phyloP scores from a whole-genome alignment of 2,329 filamentous ascomycete species.

The Parascedosporium putredinis region DNA sequence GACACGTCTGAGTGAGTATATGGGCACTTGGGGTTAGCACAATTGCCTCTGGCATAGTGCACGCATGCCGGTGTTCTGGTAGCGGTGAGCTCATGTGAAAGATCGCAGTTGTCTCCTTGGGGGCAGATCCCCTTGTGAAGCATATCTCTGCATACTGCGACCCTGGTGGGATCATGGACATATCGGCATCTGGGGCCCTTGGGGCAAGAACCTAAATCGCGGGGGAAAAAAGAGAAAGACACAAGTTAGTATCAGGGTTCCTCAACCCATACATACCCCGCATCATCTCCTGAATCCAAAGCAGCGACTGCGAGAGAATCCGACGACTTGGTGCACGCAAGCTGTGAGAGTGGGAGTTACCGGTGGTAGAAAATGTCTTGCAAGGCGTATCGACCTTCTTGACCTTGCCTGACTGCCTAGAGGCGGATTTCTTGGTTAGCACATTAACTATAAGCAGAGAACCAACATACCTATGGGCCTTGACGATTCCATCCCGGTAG shows the following conservation, averaged over 20 bases:
- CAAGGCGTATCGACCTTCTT: slow-evolving; percentile 66
- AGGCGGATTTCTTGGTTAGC: slow-evolving; percentile 32
- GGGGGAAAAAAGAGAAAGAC: slow-evolving; percentile 12
- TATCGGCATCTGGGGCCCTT: slow-evolving; percentile 74
- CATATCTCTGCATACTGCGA: slow-evolving; percentile 83
- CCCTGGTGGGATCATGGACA: slow-evolving; percentile 73
- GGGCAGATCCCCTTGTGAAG: slow-evolving; percentile 70
- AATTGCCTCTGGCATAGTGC: slow-evolving; percentile 83
- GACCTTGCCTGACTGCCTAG: slow-evolving; percentile 33
- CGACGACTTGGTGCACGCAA: slow-evolving; percentile 2
- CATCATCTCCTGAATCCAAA: neutral
- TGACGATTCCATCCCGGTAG: slow-evolving; percentile 64
- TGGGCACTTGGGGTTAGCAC: slow-evolving; percentile 74
- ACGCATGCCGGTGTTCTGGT: slow-evolving; percentile 81
- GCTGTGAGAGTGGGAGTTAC: slow-evolving; percentile 42
- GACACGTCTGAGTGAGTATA: slow-evolving; percentile 79
- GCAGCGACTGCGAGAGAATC: neutral
- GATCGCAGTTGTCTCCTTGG: slow-evolving; percentile 70
- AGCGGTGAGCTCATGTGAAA: slow-evolving; percentile 77
- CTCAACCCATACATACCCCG: slow-evolving; percentile 1
- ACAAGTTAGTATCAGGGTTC: slow-evolving; percentile 30
- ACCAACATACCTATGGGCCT: slow-evolving; percentile 60
- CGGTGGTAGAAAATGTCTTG: slow-evolving; percentile 59
- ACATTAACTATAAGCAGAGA: slow-evolving; percentile 14
- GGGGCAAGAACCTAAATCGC: slow-evolving; percentile 63